These are phyloP conservation scores for Rutstroemia sp. DNA, from an alignment of 2,329 filamentous ascomycete species.

Conservation along the genomic window DNA sequence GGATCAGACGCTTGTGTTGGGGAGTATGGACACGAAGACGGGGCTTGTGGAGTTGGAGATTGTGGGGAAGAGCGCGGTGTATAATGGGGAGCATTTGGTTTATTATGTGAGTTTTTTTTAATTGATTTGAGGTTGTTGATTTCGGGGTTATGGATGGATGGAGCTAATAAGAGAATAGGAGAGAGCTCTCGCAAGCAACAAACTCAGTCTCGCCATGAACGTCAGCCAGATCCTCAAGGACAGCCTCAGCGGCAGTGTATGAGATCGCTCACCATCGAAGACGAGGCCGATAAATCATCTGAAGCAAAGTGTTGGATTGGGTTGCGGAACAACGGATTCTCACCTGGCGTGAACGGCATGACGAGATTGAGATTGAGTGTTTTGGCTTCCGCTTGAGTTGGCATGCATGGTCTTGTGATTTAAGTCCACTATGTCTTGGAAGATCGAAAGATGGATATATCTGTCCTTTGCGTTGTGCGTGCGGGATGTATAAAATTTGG, in stretches of 20 bases:
- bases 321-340: not conserved
- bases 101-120: constrained; percentile 38
- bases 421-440: too few species aligned
- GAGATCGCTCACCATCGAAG: not conserved
- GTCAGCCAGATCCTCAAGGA: not conserved
- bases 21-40: constrained; percentile 20
- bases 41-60: constrained; percentile 44
- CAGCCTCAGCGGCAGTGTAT: not conserved
- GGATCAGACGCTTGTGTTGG: constrained; percentile 34
- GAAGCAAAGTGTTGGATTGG: not conserved
- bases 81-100: constrained; percentile 40
- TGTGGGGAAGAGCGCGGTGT: constrained; percentile 39
- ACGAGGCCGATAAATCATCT: not conserved
- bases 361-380: not conserved
- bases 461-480: too few species aligned
- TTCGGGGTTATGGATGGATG: not conserved
- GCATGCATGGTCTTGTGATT: too few species aligned
- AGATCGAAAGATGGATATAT: too few species aligned
- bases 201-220: not conserved
- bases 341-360: not conserved
- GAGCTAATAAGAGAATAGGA: not conserved
- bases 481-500: too few species aligned
- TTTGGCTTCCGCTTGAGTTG: too few species aligned
- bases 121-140: not conserved
- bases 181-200: not conserved